These are phyloP conservation scores for Corallochytrium limacisporum DNA, from an alignment of 78 protist species.

Conservation along the genomic window DNA sequence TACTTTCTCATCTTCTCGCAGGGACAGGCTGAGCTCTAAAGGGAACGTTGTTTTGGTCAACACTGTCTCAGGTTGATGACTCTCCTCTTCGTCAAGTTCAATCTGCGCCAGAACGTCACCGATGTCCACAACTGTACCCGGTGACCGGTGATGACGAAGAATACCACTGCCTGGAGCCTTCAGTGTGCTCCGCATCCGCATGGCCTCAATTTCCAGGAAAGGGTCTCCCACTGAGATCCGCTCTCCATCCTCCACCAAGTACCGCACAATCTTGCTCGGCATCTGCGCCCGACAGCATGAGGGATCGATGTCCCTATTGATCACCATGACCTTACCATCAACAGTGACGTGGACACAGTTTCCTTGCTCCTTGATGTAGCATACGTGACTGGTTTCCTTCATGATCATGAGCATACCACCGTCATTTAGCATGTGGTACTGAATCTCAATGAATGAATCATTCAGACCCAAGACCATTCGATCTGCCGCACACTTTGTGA, in stretches of 20 bases:
- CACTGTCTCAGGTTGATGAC: too few relatives aligned
- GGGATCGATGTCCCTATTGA: conserved; percentile 80
- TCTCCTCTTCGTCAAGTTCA: conserved; percentile 65
- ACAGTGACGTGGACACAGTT: conserved; percentile 29
- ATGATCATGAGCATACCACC: conserved; percentile 58
- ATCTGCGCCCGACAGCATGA: conserved; percentile 49
- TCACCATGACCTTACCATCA: conserved; percentile 45
- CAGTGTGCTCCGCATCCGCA: conserved; percentile 87
- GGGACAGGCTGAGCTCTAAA: too few relatives aligned
- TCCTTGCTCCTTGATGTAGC: conserved; percentile 45
- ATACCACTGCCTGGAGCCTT: conserved; percentile 63
- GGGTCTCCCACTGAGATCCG: conserved; percentile 52
- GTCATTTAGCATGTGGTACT: conserved; percentile 42
- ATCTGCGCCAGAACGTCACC: conserved; percentile 78
- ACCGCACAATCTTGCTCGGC: conserved; percentile 81
- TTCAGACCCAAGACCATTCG: too few relatives aligned
- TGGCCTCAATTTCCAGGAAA: conserved; percentile 79
- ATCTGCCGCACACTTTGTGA: too few relatives aligned
- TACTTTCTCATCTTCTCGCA: too few relatives aligned
- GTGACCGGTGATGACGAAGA: too few relatives aligned
- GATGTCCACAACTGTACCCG: conserved; percentile 63
- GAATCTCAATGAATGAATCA: too few relatives aligned
- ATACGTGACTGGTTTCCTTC: conserved; percentile 37
- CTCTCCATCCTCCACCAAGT: conserved; percentile 63
- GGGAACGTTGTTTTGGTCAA: too few relatives aligned